Percentiles rank a stretch among this genome's conserved stretches.
Conservation (phyloP, 2,329 filamentous ascomycete species). For the Phoma sp. region DNA sequence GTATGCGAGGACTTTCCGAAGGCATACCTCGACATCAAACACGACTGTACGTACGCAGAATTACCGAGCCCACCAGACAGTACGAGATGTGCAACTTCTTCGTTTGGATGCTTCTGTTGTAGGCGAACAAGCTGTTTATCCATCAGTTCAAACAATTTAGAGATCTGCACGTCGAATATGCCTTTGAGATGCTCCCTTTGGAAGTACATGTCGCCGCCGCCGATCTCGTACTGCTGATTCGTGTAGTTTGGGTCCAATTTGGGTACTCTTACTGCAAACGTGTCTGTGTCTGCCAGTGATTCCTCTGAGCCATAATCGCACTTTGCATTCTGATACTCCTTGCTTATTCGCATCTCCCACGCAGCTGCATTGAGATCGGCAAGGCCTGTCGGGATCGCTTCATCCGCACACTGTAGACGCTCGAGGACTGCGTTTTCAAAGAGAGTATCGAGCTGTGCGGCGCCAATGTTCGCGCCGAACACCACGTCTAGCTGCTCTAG, state of each 20-base stretch:
- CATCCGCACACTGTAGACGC: slow-evolving; percentile 34
- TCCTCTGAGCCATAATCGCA: slow-evolving; percentile 43
- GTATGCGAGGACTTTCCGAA: slow-evolving; percentile 20
- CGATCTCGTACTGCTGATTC: slow-evolving; percentile 24
- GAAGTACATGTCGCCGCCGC: slow-evolving; percentile 32
- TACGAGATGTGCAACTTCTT: slow-evolving; percentile 28
- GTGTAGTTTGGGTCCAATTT: slow-evolving; percentile 29
- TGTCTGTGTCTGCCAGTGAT: slow-evolving; percentile 32
- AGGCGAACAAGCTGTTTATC: slow-evolving; percentile 38
- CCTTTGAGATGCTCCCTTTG: slow-evolving; percentile 32
- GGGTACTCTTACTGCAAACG: slow-evolving; percentile 41
- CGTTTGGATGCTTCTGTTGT: slow-evolving; percentile 40
- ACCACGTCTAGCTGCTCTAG: slow-evolving; percentile 49
- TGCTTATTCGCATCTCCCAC: slow-evolving; percentile 47
- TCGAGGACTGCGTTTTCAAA: slow-evolving; percentile 33
- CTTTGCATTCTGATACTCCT: slow-evolving; percentile 47
- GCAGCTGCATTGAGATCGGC: slow-evolving; percentile 3
- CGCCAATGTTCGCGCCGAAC: slow-evolving; percentile 48
- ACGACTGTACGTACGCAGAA: slow-evolving; percentile 51
- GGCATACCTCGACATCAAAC: slow-evolving; percentile 46
- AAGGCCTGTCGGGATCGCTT: slow-evolving; percentile 21
- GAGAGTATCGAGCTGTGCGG: slow-evolving; percentile 30
- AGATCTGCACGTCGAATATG: slow-evolving; percentile 29
- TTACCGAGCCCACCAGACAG: slow-evolving; percentile 55
- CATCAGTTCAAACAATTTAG: slow-evolving; percentile 40